Conservation (phyloP, 164 flowering plant species). For the Vitis riparia region DNA sequence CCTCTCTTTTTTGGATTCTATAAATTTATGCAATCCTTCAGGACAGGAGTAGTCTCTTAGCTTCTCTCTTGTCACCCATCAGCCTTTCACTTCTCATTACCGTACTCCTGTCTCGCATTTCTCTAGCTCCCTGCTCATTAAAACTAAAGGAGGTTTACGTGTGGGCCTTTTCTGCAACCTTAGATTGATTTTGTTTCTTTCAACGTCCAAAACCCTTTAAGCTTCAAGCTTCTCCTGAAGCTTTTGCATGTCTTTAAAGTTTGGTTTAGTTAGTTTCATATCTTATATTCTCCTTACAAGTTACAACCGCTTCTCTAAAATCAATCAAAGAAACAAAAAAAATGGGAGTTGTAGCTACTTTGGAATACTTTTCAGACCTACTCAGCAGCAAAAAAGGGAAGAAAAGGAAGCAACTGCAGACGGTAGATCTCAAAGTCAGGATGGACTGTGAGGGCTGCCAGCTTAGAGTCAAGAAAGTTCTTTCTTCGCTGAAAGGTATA, state of each 20-base stretch:
- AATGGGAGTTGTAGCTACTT: conserved; percentile 71
- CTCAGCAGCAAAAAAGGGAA: conserved; percentile 41
- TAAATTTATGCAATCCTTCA: neutral
- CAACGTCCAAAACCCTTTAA: neutral
- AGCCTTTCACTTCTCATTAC: neutral
- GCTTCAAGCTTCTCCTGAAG: neutral
- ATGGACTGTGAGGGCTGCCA: conserved; percentile 95
- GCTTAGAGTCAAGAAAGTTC: conserved; percentile 58
- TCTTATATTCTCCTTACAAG: neutral
- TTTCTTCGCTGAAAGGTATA: conserved; percentile 69
- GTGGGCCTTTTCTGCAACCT: too few relatives aligned
- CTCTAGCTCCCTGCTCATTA: too few relatives aligned
- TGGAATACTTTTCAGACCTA: conserved; percentile 61
- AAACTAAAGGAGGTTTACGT: too few relatives aligned
- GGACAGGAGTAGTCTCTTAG: neutral
- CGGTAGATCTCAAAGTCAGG: conserved; percentile 73
- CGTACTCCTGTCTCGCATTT: too few relatives aligned
- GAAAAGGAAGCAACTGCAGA: conserved; percentile 59
- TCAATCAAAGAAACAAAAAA: conserved; percentile 5
- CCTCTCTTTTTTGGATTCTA: neutral
- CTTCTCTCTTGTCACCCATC: neutral
- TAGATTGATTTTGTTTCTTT: neutral
- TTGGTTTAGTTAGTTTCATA: neutral
- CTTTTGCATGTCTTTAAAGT: neutral
- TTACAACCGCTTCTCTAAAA: neutral